Percentiles rank a stretch among this genome's conserved stretches.
phyloP scores from a whole-genome alignment of 768 basidiomycete species.

The Agaricus subrufescens region DNA sequence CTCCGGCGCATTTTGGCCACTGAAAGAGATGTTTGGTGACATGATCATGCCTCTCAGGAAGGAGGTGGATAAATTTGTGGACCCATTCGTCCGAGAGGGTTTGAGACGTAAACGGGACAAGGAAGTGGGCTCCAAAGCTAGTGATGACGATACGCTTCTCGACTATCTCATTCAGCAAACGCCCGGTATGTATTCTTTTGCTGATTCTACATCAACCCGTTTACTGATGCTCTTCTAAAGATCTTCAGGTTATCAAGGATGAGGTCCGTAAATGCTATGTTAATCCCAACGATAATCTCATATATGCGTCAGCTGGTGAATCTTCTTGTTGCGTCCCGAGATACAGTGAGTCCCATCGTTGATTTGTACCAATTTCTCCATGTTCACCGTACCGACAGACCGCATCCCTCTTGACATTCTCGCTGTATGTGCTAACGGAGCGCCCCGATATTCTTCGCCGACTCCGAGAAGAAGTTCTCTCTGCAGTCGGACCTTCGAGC shows the following conservation, averaged over 20 bases:
- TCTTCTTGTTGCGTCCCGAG: constrained; percentile 52
- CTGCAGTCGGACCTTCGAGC: constrained; percentile 25
- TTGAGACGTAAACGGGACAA: constrained; percentile 29
- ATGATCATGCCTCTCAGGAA: constrained; percentile 35
- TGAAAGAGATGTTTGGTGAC: constrained; percentile 50
- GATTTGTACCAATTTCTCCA: not conserved
- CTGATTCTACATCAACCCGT: not conserved
- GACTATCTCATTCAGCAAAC: constrained; percentile 49
- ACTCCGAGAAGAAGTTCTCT: constrained; percentile 32
- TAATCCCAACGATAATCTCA: not conserved
- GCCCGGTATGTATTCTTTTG: constrained; percentile 29
- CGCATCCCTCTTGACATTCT: constrained; percentile 34
- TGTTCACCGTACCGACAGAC: constrained; percentile 20
- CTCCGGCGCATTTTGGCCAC: constrained; percentile 34
- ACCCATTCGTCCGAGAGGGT: constrained; percentile 44
- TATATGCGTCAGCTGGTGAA: constrained; percentile 28
- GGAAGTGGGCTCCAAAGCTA: not conserved
- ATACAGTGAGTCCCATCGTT: constrained; percentile 34
- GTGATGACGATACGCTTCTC: constrained; percentile 40
- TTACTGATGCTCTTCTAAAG: constrained; percentile 8
- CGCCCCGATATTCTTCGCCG: constrained; percentile 29
- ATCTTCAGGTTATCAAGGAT: constrained; percentile 36
- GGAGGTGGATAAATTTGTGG: constrained; percentile 42
- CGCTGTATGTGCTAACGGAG: constrained; percentile 34
- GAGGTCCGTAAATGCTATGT: constrained; percentile 12